These are phyloP conservation scores for Talaromyces albobiverticillius DNA, from an alignment of 2,329 filamentous ascomycete genomes.

Conservation along the genomic window DNA sequence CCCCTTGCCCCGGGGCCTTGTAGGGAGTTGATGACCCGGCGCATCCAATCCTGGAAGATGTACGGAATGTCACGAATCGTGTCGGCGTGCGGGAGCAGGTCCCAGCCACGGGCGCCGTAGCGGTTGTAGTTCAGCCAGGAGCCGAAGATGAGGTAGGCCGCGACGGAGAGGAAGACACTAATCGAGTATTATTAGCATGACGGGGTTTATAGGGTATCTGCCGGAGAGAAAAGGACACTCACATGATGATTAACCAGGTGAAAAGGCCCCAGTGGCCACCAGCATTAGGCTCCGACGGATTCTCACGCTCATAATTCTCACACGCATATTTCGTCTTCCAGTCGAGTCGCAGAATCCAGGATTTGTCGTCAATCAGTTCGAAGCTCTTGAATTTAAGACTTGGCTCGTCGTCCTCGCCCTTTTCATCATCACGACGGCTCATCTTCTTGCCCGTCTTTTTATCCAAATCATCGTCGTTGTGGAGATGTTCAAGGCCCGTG, in stretches of 20 bases:
- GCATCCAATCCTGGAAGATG: slow-evolving; percentile 81
- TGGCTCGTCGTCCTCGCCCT: slow-evolving; percentile 4
- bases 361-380: slow-evolving; percentile 54
- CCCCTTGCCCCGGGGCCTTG: slow-evolving; percentile 78
- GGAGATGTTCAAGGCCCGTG: slow-evolving; percentile 65
- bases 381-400: slow-evolving; percentile 78
- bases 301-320: slow-evolving; percentile 54
- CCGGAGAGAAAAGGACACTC: too few species aligned
- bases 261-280: slow-evolving; percentile 84
- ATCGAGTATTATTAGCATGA: slow-evolving; percentile 15
- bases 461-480: slow-evolving; percentile 28
- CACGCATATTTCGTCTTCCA: slow-evolving; percentile 91
- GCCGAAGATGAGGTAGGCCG: slow-evolving; percentile 92
- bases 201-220: too few species aligned
- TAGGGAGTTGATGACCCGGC: slow-evolving; percentile 76
- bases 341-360: slow-evolving; percentile 67
- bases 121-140: slow-evolving; percentile 99
- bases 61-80: slow-evolving; percentile 90
- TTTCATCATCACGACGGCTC: slow-evolving; percentile 26
- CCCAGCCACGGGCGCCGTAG: slow-evolving; percentile 92
- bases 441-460: slow-evolving; percentile 18
- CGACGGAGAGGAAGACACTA: slow-evolving; percentile 79
- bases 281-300: slow-evolving; percentile 36
- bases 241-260: slow-evolving; percentile 95
- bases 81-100: slow-evolving; percentile 88